Percentiles rank a stretch among this genome's conserved stretches.
Evolutionary conservation across 106 monocot species (phyloP).

Genomic region (Phalaenopsis equestris): DNA sequence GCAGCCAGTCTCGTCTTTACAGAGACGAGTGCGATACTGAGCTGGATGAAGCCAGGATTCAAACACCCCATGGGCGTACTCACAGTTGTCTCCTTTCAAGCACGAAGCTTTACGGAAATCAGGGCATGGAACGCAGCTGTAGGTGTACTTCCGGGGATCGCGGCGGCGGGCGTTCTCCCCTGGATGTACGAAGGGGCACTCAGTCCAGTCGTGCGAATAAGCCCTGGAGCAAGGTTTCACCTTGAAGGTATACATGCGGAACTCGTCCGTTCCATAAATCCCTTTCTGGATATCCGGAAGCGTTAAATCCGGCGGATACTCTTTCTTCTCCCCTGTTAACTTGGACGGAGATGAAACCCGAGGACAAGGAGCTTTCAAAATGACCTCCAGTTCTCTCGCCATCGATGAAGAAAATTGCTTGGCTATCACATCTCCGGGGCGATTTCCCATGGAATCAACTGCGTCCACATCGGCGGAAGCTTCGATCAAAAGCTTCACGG

Average conservation of each 20-base stretch:
- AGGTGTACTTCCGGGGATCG: slow-evolving; percentile 47
- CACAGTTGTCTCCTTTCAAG: slow-evolving; percentile 56
- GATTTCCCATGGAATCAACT: slow-evolving; percentile 23
- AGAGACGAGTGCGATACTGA: slow-evolving; percentile 55
- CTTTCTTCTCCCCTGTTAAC: slow-evolving; percentile 26
- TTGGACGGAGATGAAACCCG: slow-evolving; percentile 11
- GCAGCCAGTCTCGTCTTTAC: slow-evolving; percentile 52
- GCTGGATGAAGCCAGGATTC: slow-evolving; percentile 65
- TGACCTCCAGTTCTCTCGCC: slow-evolving; percentile 20
- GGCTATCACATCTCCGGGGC: slow-evolving; percentile 38
- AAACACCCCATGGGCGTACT: slow-evolving; percentile 74
- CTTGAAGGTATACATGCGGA: slow-evolving; percentile 75
- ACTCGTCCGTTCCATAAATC: slow-evolving; percentile 64
- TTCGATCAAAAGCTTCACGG: slow-evolving; percentile 28
- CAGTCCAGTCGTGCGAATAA: slow-evolving; percentile 76
- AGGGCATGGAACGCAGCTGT: slow-evolving; percentile 65
- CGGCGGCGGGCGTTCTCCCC: slow-evolving; percentile 72
- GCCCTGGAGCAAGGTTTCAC: slow-evolving; percentile 62
- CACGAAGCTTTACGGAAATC: slow-evolving; percentile 67
- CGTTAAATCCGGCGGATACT: slow-evolving; percentile 45
- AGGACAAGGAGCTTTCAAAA: slow-evolving; percentile 21
- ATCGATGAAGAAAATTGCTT: not conserved
- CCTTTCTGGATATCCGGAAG: slow-evolving; percentile 66
- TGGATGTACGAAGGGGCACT: slow-evolving; percentile 72
- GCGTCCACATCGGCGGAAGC: slow-evolving; percentile 44